Conservation (phyloP, 1,284 basidiomycete genomes). For the Cutaneotrichosporon mucoides region DNA sequence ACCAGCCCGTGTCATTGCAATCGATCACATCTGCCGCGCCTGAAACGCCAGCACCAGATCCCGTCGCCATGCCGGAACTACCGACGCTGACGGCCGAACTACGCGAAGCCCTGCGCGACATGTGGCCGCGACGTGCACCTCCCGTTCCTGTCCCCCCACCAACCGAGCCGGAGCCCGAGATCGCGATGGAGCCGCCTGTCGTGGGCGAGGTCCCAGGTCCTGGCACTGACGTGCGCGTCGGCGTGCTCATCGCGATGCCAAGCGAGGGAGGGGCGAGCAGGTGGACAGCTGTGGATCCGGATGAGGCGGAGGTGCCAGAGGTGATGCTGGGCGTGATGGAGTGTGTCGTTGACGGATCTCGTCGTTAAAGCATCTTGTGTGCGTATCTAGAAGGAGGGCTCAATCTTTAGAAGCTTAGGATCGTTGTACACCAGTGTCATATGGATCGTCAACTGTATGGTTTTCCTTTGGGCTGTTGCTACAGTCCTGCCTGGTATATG, state of each 20-base stretch:
- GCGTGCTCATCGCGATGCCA: conserved; percentile 43
- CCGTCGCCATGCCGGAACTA: background rate
- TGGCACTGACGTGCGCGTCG: conserved; percentile 32
- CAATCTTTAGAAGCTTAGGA: no score
- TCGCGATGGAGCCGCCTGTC: background rate
- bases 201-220: conserved; percentile 14
- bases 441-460: no score
- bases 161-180: background rate
- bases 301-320: conserved; percentile 33
- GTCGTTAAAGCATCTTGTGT: background rate
- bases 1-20: conserved; percentile 26
- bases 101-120: conserved; percentile 2
- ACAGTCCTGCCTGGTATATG: no score
- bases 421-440: no score
- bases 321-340: conserved; percentile 38
- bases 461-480: no score
- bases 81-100: conserved; percentile 4
- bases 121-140: conserved; percentile 1
- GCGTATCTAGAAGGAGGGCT: no score
- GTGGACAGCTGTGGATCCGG: conserved; percentile 24
- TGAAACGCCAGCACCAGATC: conserved; percentile 1
- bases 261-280: conserved; percentile 14
- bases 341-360: background rate
- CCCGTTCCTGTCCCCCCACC: background rate
- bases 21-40: background rate